Percentiles rank a stretch among this genome's conserved stretches.
Evolutionary conservation across 176 grass and related monocot genomes (phyloP).

Genomic region (Melocanna baccifera): DNA sequence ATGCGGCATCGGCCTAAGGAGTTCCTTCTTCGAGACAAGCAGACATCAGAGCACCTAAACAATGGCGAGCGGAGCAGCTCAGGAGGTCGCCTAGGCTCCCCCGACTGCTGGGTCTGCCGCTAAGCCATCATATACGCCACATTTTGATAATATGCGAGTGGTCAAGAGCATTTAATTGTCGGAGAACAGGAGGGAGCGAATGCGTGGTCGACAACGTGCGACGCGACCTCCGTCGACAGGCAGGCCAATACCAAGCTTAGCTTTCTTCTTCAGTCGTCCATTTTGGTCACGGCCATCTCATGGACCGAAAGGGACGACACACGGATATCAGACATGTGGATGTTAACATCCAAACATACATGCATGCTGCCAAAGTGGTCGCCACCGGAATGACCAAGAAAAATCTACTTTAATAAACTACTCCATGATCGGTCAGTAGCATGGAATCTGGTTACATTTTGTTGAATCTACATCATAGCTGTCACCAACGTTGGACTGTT

Average conservation of each 20-base stretch:
- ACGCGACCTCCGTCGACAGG: background rate
- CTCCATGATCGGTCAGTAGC: too few species aligned
- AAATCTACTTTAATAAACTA: background rate
- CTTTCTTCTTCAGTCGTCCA: background rate
- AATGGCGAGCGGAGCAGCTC: too few species aligned
- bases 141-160: background rate
- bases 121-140: background rate
- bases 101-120: too few species aligned
- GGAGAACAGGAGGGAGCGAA: conserved; percentile 34
- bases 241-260: background rate
- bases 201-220: conserved; percentile 14
- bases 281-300: background rate
- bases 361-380: conserved; percentile 9
- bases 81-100: too few species aligned
- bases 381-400: background rate
- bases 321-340: conserved; percentile 1
- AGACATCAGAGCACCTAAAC: too few species aligned
- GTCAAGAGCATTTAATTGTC: conserved; percentile 32
- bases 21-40: too few species aligned
- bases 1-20: too few species aligned
- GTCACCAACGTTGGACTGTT: too few species aligned
- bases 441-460: too few species aligned
- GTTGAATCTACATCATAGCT: too few species aligned
- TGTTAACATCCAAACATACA: conserved; percentile 12
- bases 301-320: conserved; percentile 32